Evolutionary conservation across 441 rosid species (phyloP), one percentile per base, ranked within the genome.

Genomic region (Erodium trifolium): DNA sequence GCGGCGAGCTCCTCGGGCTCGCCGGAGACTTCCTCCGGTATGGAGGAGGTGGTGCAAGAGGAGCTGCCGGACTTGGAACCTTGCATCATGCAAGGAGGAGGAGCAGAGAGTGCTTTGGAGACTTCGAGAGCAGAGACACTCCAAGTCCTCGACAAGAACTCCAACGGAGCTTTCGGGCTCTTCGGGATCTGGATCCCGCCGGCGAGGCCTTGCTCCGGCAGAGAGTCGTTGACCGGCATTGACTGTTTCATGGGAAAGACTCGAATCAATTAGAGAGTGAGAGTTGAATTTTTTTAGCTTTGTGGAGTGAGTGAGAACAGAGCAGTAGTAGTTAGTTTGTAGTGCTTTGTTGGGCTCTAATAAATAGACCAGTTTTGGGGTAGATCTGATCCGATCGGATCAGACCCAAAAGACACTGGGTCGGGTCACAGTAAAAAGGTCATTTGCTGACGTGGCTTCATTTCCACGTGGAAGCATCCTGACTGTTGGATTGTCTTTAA

Each of bases 151-250:
- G 97, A 87, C 66, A 93, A 79, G 81, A 89, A 93, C 81, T 93
- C 97, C 95, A 93, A 88, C 9, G 96, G 97, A 68, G 89, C 85
- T 82, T 88, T 85, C 2, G 97, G 97, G 84, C 97, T 91, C 80
- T 93, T 92, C 9, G 96, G 93, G 0, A 88, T 83, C 63, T 81
- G 92, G 12, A 78, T 67, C 8, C 66, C 69, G 14, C 64, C 39
- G 23, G 60, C 13, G 59, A 66, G 18, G 13, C 70, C 23, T 16
- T 68, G 66, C 43, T 63, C 76, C 47, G 53, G 68, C 71, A 68
- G 27, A 23, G 27, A 23, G 27, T 23, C 27, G 27, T 23, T 23
- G 27, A 23, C 55, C 5, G 74, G 75, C 53, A 47, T 47, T 47
- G 53, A 10, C n/a, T 47, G 39, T 35, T 35, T 35, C 39, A 35